These are phyloP conservation scores for Pleurotus platypus DNA, from an alignment of 768 basidiomycete genomes.

Conservation along the genomic window DNA sequence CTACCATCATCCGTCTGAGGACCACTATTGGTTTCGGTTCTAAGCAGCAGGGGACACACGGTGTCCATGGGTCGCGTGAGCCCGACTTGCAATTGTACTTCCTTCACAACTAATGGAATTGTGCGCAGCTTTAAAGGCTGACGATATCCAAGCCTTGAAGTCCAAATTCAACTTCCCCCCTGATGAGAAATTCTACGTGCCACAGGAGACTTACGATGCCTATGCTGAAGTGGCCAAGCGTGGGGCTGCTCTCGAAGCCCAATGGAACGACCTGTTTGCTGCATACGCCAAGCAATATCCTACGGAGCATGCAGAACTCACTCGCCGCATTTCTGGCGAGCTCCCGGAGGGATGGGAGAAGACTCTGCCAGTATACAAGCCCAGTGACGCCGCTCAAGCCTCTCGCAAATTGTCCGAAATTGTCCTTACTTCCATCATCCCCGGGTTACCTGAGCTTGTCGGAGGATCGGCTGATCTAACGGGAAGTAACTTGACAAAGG, in stretches of 20 bases:
- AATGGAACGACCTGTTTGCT: constrained; percentile 70
- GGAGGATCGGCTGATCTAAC: constrained; percentile 92
- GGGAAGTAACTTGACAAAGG: constrained; percentile 89
- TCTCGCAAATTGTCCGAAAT: constrained; percentile 93
- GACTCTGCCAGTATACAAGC: constrained; percentile 79
- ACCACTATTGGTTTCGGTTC: constrained; percentile 96
- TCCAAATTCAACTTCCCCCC: constrained; percentile 79
- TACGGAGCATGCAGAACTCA: constrained; percentile 80
- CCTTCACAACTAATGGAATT: constrained; percentile 6
- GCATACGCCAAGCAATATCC: constrained; percentile 79
- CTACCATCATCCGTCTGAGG: constrained; percentile 79
- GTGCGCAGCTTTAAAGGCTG: constrained; percentile 77
- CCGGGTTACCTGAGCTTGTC: constrained; percentile 77
- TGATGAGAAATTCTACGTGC: constrained; percentile 75
- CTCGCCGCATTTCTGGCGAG: constrained; percentile 77
- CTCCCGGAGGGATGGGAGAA: constrained; percentile 88
- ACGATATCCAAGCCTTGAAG: constrained; percentile 85
- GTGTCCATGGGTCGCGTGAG: constrained; percentile 91
- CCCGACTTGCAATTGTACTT: constrained; percentile 17
- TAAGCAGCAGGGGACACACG: constrained; percentile 88
- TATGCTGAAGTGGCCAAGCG: constrained; percentile 67
- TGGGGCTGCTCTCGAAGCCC: constrained; percentile 68
- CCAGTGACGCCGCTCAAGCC: constrained; percentile 79
- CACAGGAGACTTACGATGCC: constrained; percentile 62
- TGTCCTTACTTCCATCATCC: constrained; percentile 71